These are phyloP conservation scores for Crucihimalaya himalaica DNA, from an alignment of 345 rosid genomes.

Conservation along the genomic window DNA sequence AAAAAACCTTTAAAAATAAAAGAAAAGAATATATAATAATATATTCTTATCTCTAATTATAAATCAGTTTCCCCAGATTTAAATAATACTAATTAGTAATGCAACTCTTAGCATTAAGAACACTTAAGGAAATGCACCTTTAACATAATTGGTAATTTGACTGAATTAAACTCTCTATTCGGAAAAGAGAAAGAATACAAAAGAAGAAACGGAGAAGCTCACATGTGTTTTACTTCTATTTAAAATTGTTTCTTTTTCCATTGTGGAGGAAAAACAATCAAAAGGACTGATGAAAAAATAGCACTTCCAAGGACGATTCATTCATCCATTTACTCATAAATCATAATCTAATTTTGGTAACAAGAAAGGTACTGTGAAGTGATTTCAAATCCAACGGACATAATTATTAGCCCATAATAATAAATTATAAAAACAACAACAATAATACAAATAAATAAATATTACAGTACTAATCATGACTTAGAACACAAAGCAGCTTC, in stretches of 20 bases:
- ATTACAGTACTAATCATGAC: conserved; percentile 27
- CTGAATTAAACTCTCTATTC: conserved; percentile 13
- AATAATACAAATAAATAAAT: neutral
- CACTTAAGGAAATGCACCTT: conserved; percentile 26
- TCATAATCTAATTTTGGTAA: neutral
- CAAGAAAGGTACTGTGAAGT: conserved; percentile 8
- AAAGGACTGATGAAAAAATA: conserved; percentile 2
- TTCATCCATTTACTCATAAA: no score
- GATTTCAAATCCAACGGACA: conserved; percentile 32
- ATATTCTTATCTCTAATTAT: neutral
- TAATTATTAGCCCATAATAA: neutral
- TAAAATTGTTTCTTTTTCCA: conserved; percentile 17
- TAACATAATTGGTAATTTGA: conserved; percentile 37
- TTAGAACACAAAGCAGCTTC: conserved; percentile 23
- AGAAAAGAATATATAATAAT: neutral
- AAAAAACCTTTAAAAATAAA: no score
- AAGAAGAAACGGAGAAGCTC: conserved; percentile 33
- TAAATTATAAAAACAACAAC: conserved; percentile 17
- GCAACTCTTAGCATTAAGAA: conserved; percentile 38
- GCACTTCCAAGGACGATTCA: conserved; percentile 22
- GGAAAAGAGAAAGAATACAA: conserved; percentile 3
- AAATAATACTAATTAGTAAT: neutral
- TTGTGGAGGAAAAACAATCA: neutral
- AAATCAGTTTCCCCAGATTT: neutral
- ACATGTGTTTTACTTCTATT: conserved; percentile 26